Evolutionary conservation across 2,329 filamentous ascomycete genomes (phyloP).

Genomic region (Didymosphaeria variabile): DNA sequence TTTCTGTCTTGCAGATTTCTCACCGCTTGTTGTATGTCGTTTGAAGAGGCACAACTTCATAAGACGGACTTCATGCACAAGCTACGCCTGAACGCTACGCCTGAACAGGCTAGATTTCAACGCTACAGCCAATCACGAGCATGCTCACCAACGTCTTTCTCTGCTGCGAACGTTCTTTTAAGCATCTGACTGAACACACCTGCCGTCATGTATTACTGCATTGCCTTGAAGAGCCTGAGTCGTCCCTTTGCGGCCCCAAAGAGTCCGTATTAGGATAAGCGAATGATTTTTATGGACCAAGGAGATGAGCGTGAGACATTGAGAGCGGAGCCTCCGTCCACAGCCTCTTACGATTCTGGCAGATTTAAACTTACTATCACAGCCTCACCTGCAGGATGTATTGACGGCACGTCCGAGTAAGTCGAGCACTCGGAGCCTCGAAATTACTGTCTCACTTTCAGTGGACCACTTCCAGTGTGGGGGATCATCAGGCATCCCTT

Average conservation of each 20-base stretch:
- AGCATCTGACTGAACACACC: background rate
- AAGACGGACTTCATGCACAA: no score
- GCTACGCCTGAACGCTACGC: background rate
- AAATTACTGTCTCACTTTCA: constrained; percentile 2
- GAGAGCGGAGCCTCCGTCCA: constrained; percentile 3
- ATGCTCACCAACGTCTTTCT: background rate
- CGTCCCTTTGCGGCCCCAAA: background rate
- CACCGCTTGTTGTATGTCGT: constrained; percentile 13
- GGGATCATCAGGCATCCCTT: constrained; percentile 13
- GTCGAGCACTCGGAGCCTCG: background rate
- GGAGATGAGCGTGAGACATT: constrained; percentile 14
- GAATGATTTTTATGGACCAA: background rate
- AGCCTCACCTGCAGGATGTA: constrained; percentile 11
- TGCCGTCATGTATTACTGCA: constrained; percentile 3
- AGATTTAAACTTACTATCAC: constrained; percentile 2
- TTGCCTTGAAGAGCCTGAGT: background rate
- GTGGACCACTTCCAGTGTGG: constrained; percentile 1
- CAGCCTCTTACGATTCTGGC: background rate
- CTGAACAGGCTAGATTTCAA: background rate
- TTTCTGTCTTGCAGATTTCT: constrained; percentile 1
- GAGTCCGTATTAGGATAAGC: constrained; percentile 8
- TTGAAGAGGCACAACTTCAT: background rate
- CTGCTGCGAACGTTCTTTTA: background rate
- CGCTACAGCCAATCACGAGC: constrained; percentile 6
- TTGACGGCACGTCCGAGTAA: background rate